Evolutionary conservation across 331 rosid genomes (phyloP), one percentile per base, ranked within the genome.

Genomic region (Dryas integrifolia): DNA sequence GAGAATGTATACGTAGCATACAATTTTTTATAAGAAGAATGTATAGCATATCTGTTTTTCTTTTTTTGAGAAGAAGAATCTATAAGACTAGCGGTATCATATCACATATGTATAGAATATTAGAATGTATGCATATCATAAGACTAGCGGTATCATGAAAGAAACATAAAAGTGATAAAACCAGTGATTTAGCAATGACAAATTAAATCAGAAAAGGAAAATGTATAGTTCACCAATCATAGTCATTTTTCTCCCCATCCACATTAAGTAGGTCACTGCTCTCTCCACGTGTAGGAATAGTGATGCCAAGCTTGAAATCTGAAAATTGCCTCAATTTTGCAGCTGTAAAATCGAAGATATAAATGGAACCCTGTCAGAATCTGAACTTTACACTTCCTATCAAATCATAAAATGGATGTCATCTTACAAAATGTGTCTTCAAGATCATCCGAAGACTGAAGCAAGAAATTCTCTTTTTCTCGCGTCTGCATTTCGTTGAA

Each of bases 211-310:
- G 30, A 41, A 30, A 41, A 24, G 18, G 15, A 77, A 62, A 81
- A 76, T 64, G 58, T 65, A 50, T 24, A 49, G 76, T 89, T 66
- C 72, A 88, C 97, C 97, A 91, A 59, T 88, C 90, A 14, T 88
- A 91, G 82, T 91, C 97, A 73, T 88, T 86, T 83, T 88, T 91
- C 53, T 88, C 95, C 64, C 84, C 91, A 24, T 88, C 95, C 9
- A 53, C 86, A 83, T 84, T 84, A 68, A 91, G 92, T 74, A 91
- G 82, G 43, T 85, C 88, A 58, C 90, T 86, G 45, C 79, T 85
- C 87, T 85, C 87, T 63, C 97, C 90, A 43, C 88, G 87, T n/a
- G 40, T 81, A 8, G 92, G 95, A 86, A 88, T 73, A 65, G 88
- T 73, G 73, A 91, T 83, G 75, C 90, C 97, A 39, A 83, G 82